Percentiles rank a stretch among this genome's conserved stretches.
Evolutionary conservation across 805 yeast genomes (phyloP).

Genomic region (Cyberlindnera subsufficiens): DNA sequence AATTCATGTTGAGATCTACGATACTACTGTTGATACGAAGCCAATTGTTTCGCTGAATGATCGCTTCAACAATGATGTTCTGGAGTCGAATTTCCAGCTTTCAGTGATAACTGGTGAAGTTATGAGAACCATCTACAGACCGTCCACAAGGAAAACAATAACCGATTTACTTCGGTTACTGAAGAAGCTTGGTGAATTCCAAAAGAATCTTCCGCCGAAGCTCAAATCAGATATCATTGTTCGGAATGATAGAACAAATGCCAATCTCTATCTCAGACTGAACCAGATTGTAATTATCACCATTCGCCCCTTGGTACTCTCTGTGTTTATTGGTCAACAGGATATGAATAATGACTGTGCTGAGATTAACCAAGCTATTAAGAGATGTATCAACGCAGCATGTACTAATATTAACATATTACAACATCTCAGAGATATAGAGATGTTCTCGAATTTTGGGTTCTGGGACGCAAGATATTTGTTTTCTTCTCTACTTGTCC

Average conservation of each 20-base stretch:
- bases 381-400: slow-evolving; percentile 27
- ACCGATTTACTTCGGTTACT: slow-evolving; percentile 18
- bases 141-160: slow-evolving; percentile 23
- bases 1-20: slow-evolving; percentile 27
- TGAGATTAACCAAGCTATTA: slow-evolving; percentile 23
- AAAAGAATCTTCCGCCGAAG: slow-evolving; percentile 17
- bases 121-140: slow-evolving; percentile 28
- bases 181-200: slow-evolving; percentile 20
- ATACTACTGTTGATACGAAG: slow-evolving; percentile 27
- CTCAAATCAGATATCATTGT: slow-evolving; percentile 14
- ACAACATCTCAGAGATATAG: slow-evolving; percentile 22
- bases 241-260: slow-evolving; percentile 21
- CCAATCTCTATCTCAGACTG: slow-evolving; percentile 29
- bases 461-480: slow-evolving; percentile 36
- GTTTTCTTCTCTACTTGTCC: slow-evolving; percentile 29
- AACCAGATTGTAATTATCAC: slow-evolving; percentile 32
- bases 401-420: slow-evolving; percentile 27
- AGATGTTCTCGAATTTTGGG: slow-evolving; percentile 30
- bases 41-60: slow-evolving; percentile 21
- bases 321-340: slow-evolving; percentile 27
- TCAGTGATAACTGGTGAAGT: slow-evolving; percentile 25
- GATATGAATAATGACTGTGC: slow-evolving; percentile 10
- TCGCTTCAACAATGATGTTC: slow-evolving; percentile 25
- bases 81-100: slow-evolving; percentile 21
- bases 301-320: slow-evolving; percentile 29